phyloP scores from a whole-genome alignment of 345 rosid species.

The Syzygium jambos region DNA sequence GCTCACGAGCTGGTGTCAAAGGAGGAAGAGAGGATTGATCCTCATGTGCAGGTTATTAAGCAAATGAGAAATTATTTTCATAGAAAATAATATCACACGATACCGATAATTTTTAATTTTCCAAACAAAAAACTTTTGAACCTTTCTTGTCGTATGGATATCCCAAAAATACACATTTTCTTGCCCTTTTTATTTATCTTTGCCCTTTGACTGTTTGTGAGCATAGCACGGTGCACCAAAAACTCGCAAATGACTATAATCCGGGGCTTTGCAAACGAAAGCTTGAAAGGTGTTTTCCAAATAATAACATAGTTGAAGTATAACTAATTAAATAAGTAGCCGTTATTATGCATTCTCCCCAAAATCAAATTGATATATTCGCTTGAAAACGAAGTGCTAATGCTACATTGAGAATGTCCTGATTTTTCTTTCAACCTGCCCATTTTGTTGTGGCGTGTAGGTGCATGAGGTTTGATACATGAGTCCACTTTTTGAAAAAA shows the following conservation, averaged over 20 bases:
- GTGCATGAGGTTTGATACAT: not conserved
- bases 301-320: not conserved
- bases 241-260: not conserved
- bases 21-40: not conserved
- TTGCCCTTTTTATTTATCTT: not conserved
- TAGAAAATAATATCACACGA: not conserved
- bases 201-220: not conserved
- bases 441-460: constrained; percentile 2
- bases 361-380: not conserved
- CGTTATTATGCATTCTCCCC: not conserved
- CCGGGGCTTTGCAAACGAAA: not conserved
- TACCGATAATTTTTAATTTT: not conserved
- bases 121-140: not conserved
- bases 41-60: not conserved
- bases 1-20: too few species aligned
- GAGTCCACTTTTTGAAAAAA: not conserved
- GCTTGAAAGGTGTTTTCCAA: not conserved
- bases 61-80: not conserved
- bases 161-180: not conserved
- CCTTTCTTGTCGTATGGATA: not conserved
- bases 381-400: not conserved
- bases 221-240: not conserved
- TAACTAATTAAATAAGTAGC: not conserved
- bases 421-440: not conserved
- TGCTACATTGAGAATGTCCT: not conserved